Percentiles rank a stretch among this genome's conserved stretches.
Conservation (phyloP, 2,329 filamentous ascomycete species). For the Ophiosphaerella korrae region DNA sequence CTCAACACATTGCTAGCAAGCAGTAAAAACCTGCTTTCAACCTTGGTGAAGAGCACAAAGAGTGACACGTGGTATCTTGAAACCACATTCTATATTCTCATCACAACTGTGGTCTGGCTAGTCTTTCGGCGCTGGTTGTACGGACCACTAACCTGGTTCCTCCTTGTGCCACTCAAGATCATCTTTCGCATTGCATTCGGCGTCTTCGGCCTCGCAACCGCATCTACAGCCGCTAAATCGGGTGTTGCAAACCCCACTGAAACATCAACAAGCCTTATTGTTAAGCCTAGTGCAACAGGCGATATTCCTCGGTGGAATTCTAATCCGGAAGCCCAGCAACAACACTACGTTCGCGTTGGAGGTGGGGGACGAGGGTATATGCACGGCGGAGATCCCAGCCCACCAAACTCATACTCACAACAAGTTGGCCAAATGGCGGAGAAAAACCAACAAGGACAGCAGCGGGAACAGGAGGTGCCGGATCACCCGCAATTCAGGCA, state of each 20-base stretch:
- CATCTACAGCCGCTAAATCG: constrained; percentile 27
- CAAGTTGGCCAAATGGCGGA: constrained; percentile 26
- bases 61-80: constrained; percentile 98
- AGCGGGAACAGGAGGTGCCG: constrained; percentile 21
- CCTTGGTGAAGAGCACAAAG: constrained; percentile 85
- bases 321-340: constrained; percentile 34
- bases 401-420: constrained; percentile 45
- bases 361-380: constrained; percentile 55
- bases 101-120: constrained; percentile 81
- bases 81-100: constrained; percentile 82
- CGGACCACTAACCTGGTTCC: constrained; percentile 86
- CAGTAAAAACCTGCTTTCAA: constrained; percentile 75
- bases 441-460: constrained; percentile 28
- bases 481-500: constrained; percentile 33
- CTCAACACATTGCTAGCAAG: constrained; percentile 78
- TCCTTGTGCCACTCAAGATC: constrained; percentile 80
- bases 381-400: constrained; percentile 48
- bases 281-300: constrained; percentile 53
- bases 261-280: constrained; percentile 46
- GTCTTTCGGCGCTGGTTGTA: constrained; percentile 84
- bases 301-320: constrained; percentile 39
- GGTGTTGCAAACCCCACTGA: constrained; percentile 16
- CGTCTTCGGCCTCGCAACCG: constrained; percentile 59
- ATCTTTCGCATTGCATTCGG: constrained; percentile 64
- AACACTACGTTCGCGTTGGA: constrained; percentile 54